These are phyloP conservation scores for Reticulascus tulasneorum DNA, from an alignment of 2,329 filamentous ascomycete genomes.

Conservation along the genomic window DNA sequence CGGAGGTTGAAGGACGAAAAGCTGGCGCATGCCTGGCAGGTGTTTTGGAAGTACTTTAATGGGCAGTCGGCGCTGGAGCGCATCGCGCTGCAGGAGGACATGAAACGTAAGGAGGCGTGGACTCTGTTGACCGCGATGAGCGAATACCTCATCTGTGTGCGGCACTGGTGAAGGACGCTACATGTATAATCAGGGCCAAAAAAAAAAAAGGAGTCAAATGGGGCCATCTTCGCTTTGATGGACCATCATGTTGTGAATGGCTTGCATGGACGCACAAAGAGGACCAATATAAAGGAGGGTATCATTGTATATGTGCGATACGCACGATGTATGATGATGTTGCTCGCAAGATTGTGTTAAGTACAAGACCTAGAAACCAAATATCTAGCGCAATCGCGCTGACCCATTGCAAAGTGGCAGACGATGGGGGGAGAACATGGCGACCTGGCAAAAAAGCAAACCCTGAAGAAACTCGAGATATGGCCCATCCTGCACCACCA, in stretches of 20 bases:
- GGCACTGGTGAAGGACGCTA: constrained; percentile 57
- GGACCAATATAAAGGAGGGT: constrained; percentile 11
- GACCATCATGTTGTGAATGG: too few relatives aligned
- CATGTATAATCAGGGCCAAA: too few relatives aligned
- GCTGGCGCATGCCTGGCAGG: constrained; percentile 64
- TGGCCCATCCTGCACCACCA: constrained; percentile 12
- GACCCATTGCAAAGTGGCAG: too few relatives aligned
- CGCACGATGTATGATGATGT: background rate
- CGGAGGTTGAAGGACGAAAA: constrained; percentile 52
- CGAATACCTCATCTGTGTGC: constrained; percentile 62
- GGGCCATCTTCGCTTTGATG: too few relatives aligned
- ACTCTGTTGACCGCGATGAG: constrained; percentile 60
- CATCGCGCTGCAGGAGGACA: constrained; percentile 76
- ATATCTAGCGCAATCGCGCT: constrained; percentile 2
- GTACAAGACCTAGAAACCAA: background rate
- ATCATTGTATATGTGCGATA: constrained; percentile 11
- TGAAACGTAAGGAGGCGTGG: constrained; percentile 82
- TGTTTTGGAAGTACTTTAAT: constrained; percentile 82
- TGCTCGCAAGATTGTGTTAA: background rate
- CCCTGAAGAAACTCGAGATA: constrained; percentile 13
- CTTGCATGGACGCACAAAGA: too few relatives aligned
- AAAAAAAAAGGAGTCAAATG: too few relatives aligned
- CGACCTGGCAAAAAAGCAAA: background rate
- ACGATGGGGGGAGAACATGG: background rate
- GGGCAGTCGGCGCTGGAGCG: constrained; percentile 81